phyloP scores from a whole-genome alignment of 2,329 filamentous ascomycete species.

The Fonsecaea pedrosoi region DNA sequence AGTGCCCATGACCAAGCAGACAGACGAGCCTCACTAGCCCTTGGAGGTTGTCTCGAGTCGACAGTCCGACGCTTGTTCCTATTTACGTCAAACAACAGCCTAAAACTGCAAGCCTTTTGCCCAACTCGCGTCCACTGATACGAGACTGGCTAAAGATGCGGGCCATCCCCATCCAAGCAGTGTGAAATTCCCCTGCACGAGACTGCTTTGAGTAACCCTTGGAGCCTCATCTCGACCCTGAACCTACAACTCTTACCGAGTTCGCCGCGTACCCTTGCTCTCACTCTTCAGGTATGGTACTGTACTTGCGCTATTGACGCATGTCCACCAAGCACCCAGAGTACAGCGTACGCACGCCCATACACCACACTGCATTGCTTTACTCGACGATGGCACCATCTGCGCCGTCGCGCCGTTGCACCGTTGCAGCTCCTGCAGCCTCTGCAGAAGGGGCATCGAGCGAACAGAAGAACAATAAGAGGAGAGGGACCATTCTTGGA shows the following conservation, averaged over 20 bases:
- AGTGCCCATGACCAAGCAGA: not conserved
- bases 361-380: not conserved
- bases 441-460: not conserved
- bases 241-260: conserved; percentile 12
- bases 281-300: conserved; percentile 14
- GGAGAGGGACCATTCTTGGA: not conserved
- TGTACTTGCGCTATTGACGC: conserved; percentile 12
- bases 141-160: conserved; percentile 1
- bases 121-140: not conserved
- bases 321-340: not conserved
- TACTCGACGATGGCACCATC: conserved; percentile 6
- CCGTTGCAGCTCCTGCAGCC: not conserved
- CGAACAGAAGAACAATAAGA: not conserved
- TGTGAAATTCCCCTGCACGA: not conserved
- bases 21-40: conserved; percentile 2
- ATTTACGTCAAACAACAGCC: conserved; percentile 1
- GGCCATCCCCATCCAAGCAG: not conserved
- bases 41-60: not conserved
- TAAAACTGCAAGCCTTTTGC: not conserved
- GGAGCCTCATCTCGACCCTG: conserved; percentile 3
- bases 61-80: not conserved
- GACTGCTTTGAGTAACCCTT: not conserved
- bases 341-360: not conserved
- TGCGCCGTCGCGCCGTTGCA: not conserved
- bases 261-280: not conserved